Evolutionary conservation across 2,329 filamentous ascomycete species (phyloP).

Genomic region (Paecilomyces dactylethromorphus): DNA sequence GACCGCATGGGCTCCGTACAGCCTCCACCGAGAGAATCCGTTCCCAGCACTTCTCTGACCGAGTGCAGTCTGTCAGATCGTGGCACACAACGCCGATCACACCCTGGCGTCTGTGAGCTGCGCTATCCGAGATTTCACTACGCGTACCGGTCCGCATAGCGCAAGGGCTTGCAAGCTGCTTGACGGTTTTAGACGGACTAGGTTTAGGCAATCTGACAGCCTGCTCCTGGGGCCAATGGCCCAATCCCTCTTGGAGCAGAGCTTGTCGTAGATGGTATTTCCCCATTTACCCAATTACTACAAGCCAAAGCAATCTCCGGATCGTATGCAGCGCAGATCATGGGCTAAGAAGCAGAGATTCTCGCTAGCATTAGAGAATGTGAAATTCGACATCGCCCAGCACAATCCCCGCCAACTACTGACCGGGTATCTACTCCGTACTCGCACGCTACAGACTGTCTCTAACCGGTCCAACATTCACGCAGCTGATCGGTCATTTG

Average conservation of each 20-base stretch:
- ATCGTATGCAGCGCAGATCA: neutral
- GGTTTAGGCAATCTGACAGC: neutral
- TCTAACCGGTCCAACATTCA: neutral
- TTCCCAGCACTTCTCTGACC: neutral
- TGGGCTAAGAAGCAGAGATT: neutral
- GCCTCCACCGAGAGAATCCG: neutral
- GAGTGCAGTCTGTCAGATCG: neutral
- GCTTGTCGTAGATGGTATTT: neutral
- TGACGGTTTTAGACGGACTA: neutral
- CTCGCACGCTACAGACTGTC: neutral
- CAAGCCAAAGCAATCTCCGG: neutral
- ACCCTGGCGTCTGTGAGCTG: no score
- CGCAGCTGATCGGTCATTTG: neutral
- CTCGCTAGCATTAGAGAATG: neutral
- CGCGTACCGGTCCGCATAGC: neutral
- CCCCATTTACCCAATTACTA: neutral
- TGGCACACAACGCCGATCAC: neutral
- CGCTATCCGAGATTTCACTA: neutral
- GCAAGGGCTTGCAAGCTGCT: neutral
- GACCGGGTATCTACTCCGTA: neutral
- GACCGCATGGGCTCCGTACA: neutral
- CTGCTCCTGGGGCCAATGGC: no score
- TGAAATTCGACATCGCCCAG: neutral
- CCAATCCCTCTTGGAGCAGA: no score
- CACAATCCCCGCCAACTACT: neutral